Evolutionary conservation across 2,329 filamentous ascomycete genomes (phyloP).

Genomic region (Diaporthe citrichinensis): DNA sequence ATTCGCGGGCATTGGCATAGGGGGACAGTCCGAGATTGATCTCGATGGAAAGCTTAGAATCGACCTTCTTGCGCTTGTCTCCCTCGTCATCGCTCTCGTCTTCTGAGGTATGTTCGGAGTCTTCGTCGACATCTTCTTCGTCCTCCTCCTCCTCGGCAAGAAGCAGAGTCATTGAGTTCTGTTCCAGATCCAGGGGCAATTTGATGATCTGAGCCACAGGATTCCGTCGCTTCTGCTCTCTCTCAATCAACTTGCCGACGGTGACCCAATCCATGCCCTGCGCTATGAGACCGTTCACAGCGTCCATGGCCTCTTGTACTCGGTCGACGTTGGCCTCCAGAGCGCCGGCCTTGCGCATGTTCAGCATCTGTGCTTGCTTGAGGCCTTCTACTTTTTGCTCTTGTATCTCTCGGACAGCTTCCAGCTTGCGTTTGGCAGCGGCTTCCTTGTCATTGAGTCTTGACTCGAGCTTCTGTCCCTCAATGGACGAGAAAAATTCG

Average conservation of each 20-base stretch:
- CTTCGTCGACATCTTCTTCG: conserved; percentile 67
- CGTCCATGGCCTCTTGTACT: conserved; percentile 92
- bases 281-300: conserved; percentile 90
- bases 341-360: conserved; percentile 88
- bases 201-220: conserved; percentile 90
- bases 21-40: conserved; percentile 86
- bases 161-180: conserved; percentile 87
- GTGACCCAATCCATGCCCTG: conserved; percentile 99
- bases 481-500: conserved; percentile 96
- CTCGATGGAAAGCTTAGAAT: conserved; percentile 79
- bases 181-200: conserved; percentile 88
- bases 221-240: conserved; percentile 85
- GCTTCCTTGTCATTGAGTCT: conserved; percentile 86
- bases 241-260: conserved; percentile 87
- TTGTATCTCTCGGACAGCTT: conserved; percentile 87
- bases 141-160: conserved; percentile 78
- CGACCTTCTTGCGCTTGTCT: conserved; percentile 58
- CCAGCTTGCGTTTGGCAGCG: conserved; percentile 84
- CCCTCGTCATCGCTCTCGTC: conserved; percentile 59
- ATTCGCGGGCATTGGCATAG: conserved; percentile 91
- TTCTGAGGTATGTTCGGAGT: conserved; percentile 74
- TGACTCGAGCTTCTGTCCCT: conserved; percentile 92
- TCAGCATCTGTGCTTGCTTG: conserved; percentile 84
- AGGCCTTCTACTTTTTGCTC: conserved; percentile 86
- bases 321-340: conserved; percentile 92